Conservation (phyloP, 176 grass and related monocot species). For the Aegilops sharonensis region DNA sequence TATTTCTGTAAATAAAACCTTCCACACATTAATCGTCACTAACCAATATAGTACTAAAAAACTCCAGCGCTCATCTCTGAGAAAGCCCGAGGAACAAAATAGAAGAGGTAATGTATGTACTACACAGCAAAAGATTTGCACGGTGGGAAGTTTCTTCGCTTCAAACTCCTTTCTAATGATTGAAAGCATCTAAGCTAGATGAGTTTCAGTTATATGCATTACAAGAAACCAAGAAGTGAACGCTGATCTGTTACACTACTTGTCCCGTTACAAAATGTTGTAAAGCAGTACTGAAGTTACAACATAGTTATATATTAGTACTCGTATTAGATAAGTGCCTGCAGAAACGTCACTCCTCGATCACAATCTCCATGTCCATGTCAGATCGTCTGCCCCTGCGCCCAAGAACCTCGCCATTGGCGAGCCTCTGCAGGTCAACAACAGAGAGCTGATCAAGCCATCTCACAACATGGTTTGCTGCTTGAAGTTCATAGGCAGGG, state of each 20-base stretch:
- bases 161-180: slow-evolving; percentile 26
- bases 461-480: slow-evolving; percentile 77
- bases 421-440: slow-evolving; percentile 50
- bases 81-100: slow-evolving; percentile 2
- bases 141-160: slow-evolving; percentile 20
- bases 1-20: no score
- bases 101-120: neutral
- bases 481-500: slow-evolving; percentile 62
- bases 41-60: neutral
- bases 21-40: no score
- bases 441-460: slow-evolving; percentile 80
- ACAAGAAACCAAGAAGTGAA: slow-evolving; percentile 29
- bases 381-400: slow-evolving; percentile 35
- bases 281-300: slow-evolving; percentile 18
- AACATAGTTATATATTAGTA: slow-evolving; percentile 12
- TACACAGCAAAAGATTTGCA: slow-evolving; percentile 25
- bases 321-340: neutral
- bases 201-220: slow-evolving; percentile 31
- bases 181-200: slow-evolving; percentile 22
- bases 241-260: slow-evolving; percentile 17
- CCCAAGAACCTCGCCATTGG: slow-evolving; percentile 44
- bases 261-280: slow-evolving; percentile 26
- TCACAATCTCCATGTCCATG: slow-evolving; percentile 82
- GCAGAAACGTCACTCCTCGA: slow-evolving; percentile 49
- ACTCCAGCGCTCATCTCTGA: neutral